Evolutionary conservation across 805 yeast genomes (phyloP).

Genomic region (Spathaspora hagerdaliae): DNA sequence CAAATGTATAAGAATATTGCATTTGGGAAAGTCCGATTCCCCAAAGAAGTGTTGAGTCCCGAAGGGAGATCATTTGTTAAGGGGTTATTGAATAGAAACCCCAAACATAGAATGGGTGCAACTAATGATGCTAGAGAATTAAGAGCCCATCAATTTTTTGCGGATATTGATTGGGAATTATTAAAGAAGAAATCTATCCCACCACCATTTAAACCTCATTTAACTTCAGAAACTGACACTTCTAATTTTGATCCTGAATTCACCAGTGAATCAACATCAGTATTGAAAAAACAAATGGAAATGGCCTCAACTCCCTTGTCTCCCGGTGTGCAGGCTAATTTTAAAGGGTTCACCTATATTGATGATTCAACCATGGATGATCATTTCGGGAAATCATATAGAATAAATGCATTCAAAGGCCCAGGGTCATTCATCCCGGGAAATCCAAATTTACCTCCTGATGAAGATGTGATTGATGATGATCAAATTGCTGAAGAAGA

Average conservation of each 20-base stretch:
- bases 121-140: constrained; percentile 88
- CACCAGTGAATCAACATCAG: constrained; percentile 85
- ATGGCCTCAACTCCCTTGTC: constrained; percentile 77
- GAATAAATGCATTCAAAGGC: constrained; percentile 35
- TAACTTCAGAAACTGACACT: constrained; percentile 86
- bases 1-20: constrained; percentile 99
- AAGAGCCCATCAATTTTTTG: constrained; percentile 86
- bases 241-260: constrained; percentile 98
- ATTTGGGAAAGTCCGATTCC: constrained; percentile 95
- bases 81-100: constrained; percentile 91
- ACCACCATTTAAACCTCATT: constrained; percentile 96
- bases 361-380: constrained; percentile 93
- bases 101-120: constrained; percentile 91
- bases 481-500: constrained; percentile 46
- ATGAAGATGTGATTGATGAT: constrained; percentile 79
- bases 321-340: constrained; percentile 94
- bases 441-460: constrained; percentile 75
- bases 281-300: constrained; percentile 63
- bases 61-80: constrained; percentile 96
- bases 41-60: constrained; percentile 87
- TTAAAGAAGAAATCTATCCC: constrained; percentile 77
- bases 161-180: constrained; percentile 86
- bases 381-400: constrained; percentile 49
- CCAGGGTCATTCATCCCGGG: constrained; percentile 78
- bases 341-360: constrained; percentile 94